A percentile compares a stretch with the other conserved stretches of the same genome.
phyloP scores from a whole-genome alignment of 1,139 yeast genomes.

The Blastobotrys aristatus region DNA sequence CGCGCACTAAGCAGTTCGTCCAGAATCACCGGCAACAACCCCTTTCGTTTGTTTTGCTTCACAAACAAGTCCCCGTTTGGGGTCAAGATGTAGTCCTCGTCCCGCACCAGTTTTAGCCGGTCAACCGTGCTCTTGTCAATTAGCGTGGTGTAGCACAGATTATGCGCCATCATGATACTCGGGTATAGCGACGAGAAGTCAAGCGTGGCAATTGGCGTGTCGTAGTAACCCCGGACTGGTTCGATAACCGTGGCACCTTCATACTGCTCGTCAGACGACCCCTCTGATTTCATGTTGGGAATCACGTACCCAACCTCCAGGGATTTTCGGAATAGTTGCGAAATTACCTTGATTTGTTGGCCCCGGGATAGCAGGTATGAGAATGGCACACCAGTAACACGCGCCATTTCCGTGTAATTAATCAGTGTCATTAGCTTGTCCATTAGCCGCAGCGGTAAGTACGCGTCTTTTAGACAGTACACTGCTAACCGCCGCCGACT shows the following conservation, averaged over 20 bases:
- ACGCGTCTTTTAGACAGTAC: constrained; percentile 95
- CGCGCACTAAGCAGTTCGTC: constrained; percentile 87
- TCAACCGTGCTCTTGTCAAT: constrained; percentile 65
- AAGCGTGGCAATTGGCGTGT: constrained; percentile 93
- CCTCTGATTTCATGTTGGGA: constrained; percentile 85
- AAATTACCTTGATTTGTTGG: constrained; percentile 94
- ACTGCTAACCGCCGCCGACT: constrained; percentile 94
- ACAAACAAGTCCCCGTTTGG: constrained; percentile 94
- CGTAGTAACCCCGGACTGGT: constrained; percentile 91
- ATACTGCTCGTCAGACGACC: constrained; percentile 77
- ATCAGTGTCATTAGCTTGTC: constrained; percentile 95
- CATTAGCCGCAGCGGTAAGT: constrained; percentile 76
- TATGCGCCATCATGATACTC: constrained; percentile 99
- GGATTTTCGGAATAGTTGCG: constrained; percentile 92
- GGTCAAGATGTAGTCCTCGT: constrained; percentile 74
- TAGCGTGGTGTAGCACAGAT: constrained; percentile 89
- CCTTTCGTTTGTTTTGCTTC: constrained; percentile 64
- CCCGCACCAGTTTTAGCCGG: constrained; percentile 56
- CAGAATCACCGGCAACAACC: constrained; percentile 86
- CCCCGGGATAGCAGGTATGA: constrained; percentile 86
- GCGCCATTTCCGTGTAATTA: constrained; percentile 97
- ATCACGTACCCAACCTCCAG: constrained; percentile 77
- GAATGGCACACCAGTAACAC: constrained; percentile 98
- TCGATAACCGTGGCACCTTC: constrained; percentile 99
- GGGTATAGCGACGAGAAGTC: constrained; percentile 98